These are phyloP conservation scores for Paraurostyla sp. DNA, from an alignment of 73 alveolate genomes.

Conservation along the genomic window DNA sequence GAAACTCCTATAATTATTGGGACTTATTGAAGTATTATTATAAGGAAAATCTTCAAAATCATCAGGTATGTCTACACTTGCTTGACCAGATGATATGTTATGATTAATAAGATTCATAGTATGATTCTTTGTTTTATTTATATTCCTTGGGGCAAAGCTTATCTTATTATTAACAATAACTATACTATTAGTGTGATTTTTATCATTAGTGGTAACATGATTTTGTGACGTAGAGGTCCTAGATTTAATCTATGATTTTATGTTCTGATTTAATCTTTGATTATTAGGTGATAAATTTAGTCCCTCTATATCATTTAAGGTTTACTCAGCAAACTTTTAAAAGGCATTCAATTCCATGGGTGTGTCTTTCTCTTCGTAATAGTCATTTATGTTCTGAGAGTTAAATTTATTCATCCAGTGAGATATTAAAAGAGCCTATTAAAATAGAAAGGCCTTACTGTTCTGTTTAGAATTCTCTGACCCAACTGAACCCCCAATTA, in stretches of 20 bases:
- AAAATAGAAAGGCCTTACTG: conserved; percentile 13
- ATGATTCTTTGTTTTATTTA: too few relatives aligned
- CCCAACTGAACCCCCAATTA: neutral
- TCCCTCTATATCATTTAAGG: neutral
- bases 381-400: conserved; percentile 8
- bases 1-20: too few relatives aligned
- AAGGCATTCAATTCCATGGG: conserved; percentile 17
- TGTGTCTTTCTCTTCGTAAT: neutral
- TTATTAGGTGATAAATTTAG: neutral
- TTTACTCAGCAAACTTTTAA: conserved; percentile 3
- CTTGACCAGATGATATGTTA: too few relatives aligned
- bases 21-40: too few relatives aligned
- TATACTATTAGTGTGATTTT: neutral
- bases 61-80: too few relatives aligned
- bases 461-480: neutral
- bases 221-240: neutral
- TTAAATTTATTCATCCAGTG: conserved; percentile 21
- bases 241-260: too few relatives aligned
- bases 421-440: neutral
- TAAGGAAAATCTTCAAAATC: too few relatives aligned
- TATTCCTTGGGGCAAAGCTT: neutral
- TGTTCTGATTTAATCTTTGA: neutral
- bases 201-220: neutral
- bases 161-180: neutral
- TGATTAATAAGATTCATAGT: too few relatives aligned